Evolutionary conservation across 2,329 filamentous ascomycete species (phyloP), one percentile per base, ranked within the genome.

Genomic region (Xylaria arbuscula): DNA sequence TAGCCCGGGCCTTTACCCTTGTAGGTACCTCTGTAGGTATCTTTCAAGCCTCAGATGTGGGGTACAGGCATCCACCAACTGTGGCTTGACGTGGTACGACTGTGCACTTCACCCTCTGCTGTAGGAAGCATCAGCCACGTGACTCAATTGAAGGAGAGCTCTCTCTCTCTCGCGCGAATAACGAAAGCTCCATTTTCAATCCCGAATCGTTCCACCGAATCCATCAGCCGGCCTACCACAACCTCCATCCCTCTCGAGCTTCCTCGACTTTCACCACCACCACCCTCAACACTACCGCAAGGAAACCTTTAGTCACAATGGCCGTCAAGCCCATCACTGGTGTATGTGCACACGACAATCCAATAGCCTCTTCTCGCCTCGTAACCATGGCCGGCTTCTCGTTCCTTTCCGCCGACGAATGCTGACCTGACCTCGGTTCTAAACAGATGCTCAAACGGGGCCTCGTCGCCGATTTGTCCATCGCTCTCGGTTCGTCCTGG

Each of bases 401-500:
- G 22, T 51, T 47, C 56, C 59, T 50, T 60, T 58, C 24, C 19
- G 40, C 45, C 55, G 34, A 24, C 9, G 34, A 47, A 34, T 28
- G 28, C 28, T 28, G 28, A 28, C 50, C 70, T 73, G 53, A 80
- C 81, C 79, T 72, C 71, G 68, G 70, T 55, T 62, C 17, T 74
- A 89, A 87, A 89, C 89, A 89, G 87, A 89, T 89, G 84, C 85
- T 89, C 80, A 86, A 86, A 81, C 83, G 86, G 79, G 82, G 83
- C 79, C 85, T 89, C 78, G 82, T 89, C 76, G 78, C 84, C 72
- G 87, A 89, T 77, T 81, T 89, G 68, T 76, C 81, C 66, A 83
- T 89, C 77, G 85, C 81, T 72, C 82, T 89, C 67, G 86, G 87
- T 89, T 83, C 70, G 86, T 82, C 62, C 45, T 34, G 51, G 45